Conservation (phyloP, 768 basidiomycete species). For the Boletus insuetus region DNA sequence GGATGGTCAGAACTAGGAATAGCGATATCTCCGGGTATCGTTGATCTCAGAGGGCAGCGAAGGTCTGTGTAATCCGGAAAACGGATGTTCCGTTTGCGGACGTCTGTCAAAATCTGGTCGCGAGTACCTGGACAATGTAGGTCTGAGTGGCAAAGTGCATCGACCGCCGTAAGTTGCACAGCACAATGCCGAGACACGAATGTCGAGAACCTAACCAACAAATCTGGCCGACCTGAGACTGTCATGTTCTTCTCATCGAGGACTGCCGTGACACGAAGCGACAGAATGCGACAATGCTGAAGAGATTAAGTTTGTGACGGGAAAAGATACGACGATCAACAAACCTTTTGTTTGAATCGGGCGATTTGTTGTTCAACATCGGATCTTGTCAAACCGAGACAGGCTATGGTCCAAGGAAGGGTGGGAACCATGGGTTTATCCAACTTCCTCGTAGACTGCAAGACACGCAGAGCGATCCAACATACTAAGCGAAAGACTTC, state of each 20-base stretch:
- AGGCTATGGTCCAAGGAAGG: conserved; percentile 47
- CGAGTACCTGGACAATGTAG: conserved; percentile 30
- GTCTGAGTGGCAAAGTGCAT: conserved; percentile 51
- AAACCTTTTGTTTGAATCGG: conserved; percentile 23
- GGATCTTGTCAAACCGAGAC: conserved; percentile 32
- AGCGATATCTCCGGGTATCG: conserved; percentile 40
- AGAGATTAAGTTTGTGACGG: background rate
- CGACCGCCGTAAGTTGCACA: conserved; percentile 44
- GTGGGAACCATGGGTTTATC: conserved; percentile 18
- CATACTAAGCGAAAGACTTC: conserved; percentile 50
- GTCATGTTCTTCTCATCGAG: conserved; percentile 48
- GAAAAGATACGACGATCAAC: background rate
- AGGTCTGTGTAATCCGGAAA: conserved; percentile 52
- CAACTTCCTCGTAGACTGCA: conserved; percentile 30
- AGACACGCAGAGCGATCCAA: conserved; percentile 49
- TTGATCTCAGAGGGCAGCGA: conserved; percentile 45
- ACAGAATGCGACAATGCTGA: conserved; percentile 15
- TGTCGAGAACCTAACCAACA: conserved; percentile 42
- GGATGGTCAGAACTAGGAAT: conserved; percentile 17
- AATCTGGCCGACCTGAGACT: conserved; percentile 56
- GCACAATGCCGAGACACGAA: conserved; percentile 35
- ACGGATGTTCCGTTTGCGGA: conserved; percentile 40
- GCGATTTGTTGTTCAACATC: conserved; percentile 25
- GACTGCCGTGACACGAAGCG: conserved; percentile 50
- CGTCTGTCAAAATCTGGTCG: conserved; percentile 43